Percentiles rank a stretch among this genome's conserved stretches.
Evolutionary conservation across 495 filamentous ascomycete species (phyloP).

Genomic region (Darksidea phi): DNA sequence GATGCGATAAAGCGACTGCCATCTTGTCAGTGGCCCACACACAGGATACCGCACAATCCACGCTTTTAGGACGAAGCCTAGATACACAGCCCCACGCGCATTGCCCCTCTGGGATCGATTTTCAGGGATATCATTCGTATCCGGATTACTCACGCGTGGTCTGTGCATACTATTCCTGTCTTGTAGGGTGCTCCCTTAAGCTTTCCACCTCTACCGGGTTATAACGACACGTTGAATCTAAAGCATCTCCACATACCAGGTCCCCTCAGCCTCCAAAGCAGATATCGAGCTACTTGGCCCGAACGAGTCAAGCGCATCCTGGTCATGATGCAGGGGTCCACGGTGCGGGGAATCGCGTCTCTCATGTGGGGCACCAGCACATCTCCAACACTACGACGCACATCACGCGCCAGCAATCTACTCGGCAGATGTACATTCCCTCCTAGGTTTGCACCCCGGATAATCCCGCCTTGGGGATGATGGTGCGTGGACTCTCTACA

Average conservation of each 20-base stretch:
- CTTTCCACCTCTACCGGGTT: background rate
- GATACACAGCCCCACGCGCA: background rate
- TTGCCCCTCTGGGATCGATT: background rate
- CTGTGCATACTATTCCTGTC: background rate
- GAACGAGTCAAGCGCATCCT: no score
- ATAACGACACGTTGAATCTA: no score
- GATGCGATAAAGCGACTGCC: constrained; percentile 23
- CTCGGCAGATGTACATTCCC: constrained; percentile 30
- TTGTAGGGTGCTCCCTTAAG: background rate
- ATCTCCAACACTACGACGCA: background rate
- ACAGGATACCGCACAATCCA: background rate
- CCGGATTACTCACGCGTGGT: background rate
- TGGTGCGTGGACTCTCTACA: background rate
- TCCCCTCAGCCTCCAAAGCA: no score
- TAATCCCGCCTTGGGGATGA: background rate
- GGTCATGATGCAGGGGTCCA: no score
- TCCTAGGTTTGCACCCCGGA: constrained; percentile 1
- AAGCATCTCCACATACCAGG: no score
- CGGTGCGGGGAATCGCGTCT: constrained; percentile 2
- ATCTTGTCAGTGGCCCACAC: constrained; percentile 1
- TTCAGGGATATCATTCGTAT: background rate
- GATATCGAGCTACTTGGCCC: no score
- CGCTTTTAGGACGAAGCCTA: background rate
- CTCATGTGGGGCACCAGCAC: constrained; percentile 2
- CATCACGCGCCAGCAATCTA: constrained; percentile 16